Base-by-base conservation (phyloP, 2,329 filamentous ascomycete species). In the Penicillium sclerotigenum region DNA sequence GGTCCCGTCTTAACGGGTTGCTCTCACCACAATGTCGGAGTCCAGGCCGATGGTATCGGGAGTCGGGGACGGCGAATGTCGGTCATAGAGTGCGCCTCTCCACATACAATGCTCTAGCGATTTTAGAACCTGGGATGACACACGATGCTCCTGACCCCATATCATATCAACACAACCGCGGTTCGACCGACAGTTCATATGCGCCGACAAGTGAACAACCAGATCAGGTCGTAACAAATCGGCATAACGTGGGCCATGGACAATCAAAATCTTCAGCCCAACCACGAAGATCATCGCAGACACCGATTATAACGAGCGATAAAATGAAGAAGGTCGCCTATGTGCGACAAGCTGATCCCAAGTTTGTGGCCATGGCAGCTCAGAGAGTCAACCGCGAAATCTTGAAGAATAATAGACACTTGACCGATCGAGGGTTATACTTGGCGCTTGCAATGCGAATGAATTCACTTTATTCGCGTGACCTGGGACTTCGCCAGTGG, bases 1-100 rank as follows among this genome's bases (percentile, higher is more conserved):
- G 65, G 52, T 62, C 61, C 56, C 68, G 68, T 65, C 60, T 68
- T 38, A 66, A 62, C 59, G 65, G 66, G 59, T 62, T 70, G 51
- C 59, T 61, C 18, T 65, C 62, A 48, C 33, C 59, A 37, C 61
- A 51, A 61, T 64, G 57, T 56, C 57, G 51, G 37, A 59, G 11
- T 42, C 42, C 60, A 24, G 59, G 61, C 47, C 62, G 62, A 51
- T 66, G 62, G 62, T 57, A 60, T 65, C 65, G 61, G 58, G 56
- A 42, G 16, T 58, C 36, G 37, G 45, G 47, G 42, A 43, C 50
- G 43, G 56, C 59, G 52, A 65, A 56, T 45, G 54, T 45, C 41
- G 33, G 46, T 50, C 33, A 56, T 36, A 38, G 34, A 52, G 29
- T 50, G 14, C 54, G 36, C 31, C 24, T 49, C 36, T 57, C 59